Base-by-base conservation (phyloP, 208 protist species). In the Perkinsela sp. region DNA sequence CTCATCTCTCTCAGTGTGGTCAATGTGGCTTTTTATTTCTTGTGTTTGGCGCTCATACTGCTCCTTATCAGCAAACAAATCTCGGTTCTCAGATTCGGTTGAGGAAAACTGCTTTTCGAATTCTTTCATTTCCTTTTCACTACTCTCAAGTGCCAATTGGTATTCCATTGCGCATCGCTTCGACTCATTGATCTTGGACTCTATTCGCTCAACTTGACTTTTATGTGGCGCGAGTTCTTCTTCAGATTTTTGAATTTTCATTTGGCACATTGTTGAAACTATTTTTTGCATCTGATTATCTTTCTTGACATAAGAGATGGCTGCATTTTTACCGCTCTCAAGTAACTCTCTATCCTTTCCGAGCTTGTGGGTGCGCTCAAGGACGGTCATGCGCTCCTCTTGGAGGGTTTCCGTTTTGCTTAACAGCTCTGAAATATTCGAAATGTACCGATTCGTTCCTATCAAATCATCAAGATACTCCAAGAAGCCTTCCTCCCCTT, bases 381-480 rank as follows among this genome's bases (percentile, higher is more conserved):
- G 76, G 65, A 92, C 83, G 65, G 94, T 84, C 0, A 93, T 78
- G 2, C 93, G 81, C 48, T 86, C 73, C 32, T 96, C 79, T 76
- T 96, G 96, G 13, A 92, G 75, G 31, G 74, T 72, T 68, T 98
- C 95, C 1, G 96, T 76, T 2, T 73, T 1, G 69, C 77, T 75
- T 0, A 77, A 82, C 31, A 80, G 74, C 28, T 84, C 73, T 31
- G 92, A 77, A 71, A 99, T 98, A 30, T 78, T 71, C 48, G 84
- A 76, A 6, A 96, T 76, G 71, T 88, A 96, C 67, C 83, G 72
- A 68, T 91, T 90, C 1, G 88, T 93, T 31, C 90, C 98, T 76
- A 99, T 99, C 40, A 99, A 93, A 74, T 99, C 97, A 75, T 99
- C 97, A 6, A 99, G 83, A 77, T 99, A 99, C 78, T 99, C 97